Percentiles rank a stretch among this genome's conserved stretches.
Evolutionary conservation across 164 flowering plant species (phyloP).

Genomic region (grape (Vitis vinifera)): ASM3070453v1 NC_081818.1:29477501-29478000

Average conservation of each 20-base stretch:
- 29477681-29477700: constrained; percentile 92
- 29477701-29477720: constrained; percentile 99
- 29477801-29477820: constrained; percentile 24
- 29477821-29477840: constrained; percentile 24
- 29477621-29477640: constrained; percentile 89
- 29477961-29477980: constrained; percentile 87
- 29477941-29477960: constrained; percentile 95
- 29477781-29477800: constrained; percentile 52
- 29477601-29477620: constrained; percentile 83
- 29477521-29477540: constrained; percentile 70
- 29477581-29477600: constrained; percentile 82
- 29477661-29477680: constrained; percentile 77
- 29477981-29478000: constrained; percentile 93
- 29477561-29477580: constrained; percentile 96
- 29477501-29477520: constrained; percentile 65
- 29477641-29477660: constrained; percentile 47
- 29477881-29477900: constrained; percentile 80
- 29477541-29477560: constrained; percentile 84
- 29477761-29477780: constrained; percentile 73
- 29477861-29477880: constrained; percentile 61
- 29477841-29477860: constrained; percentile 34
- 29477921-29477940: constrained; percentile 85
- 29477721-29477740: constrained; percentile 82
- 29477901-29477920: constrained; percentile 74
- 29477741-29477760: constrained; percentile 88